Evolutionary conservation across 345 rosid species (phyloP), one percentile per base, ranked within the genome.

Genomic region (Erucastrum elatum): DNA sequence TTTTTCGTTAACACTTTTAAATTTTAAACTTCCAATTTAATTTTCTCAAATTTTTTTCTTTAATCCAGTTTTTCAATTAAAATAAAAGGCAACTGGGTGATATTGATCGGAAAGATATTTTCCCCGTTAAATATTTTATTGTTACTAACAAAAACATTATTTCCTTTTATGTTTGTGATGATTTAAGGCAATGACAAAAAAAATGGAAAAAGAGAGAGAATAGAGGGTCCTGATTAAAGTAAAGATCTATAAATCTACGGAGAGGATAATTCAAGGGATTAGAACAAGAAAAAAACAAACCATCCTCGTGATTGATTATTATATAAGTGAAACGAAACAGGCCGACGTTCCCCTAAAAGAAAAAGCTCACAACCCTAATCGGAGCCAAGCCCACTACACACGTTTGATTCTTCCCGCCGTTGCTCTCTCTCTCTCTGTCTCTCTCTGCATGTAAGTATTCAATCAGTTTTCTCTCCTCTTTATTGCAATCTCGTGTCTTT

Each of bases 291-390:
- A 51, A 56, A 35, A 30, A 25, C 0, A 8, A n/a, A n/a, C n/a
- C n/a, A n/a, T n/a, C 41, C 13, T 27, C 21, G n/a, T n/a, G n/a
- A n/a, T 55, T 29, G 30, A 29, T 2, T 3, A 29, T 21, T 60
- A 67, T 74, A 65, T 65, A 77, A 70, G 21, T 34, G 4, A 16
- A 13, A 39, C 66, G 37, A 65, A 81, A 76, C 60, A 41, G 73
- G 77, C 81, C 77, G 77, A 71, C 76, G 35, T 26, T n/a, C n/a
- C n/a, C n/a, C n/a, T n/a, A n/a, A n/a, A n/a, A 5, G 17, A 17
- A 68, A 71, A 76, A 76, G 84, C 77, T 76, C 77, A 72, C 49
- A 76, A 81, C 75, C 84, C 84, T 81, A 81, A 59, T 59, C 46
- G 15, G 46, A 70, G 74, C 64, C 51, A 6, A 70, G 79, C 83